Evolutionary conservation across 495 filamentous ascomycete species (phyloP).

Genomic region (Cercophora sp.): DNA sequence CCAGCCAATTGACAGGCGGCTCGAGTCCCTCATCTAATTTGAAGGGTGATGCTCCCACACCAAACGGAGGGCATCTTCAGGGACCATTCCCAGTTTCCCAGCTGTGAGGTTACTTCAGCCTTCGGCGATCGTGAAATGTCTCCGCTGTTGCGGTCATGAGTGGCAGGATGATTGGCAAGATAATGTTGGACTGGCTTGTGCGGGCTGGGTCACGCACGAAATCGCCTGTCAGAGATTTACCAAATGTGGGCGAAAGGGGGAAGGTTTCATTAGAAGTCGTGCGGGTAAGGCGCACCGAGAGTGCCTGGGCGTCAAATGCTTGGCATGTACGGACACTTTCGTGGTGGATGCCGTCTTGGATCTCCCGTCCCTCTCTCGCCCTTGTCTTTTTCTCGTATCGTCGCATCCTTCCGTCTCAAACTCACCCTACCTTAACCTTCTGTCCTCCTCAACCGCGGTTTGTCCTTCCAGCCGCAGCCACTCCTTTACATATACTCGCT

Average conservation of each 20-base stretch:
- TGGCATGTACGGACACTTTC: not conserved
- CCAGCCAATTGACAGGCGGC: not conserved
- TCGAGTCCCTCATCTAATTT: not conserved
- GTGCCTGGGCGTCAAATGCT: not conserved
- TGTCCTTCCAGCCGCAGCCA: slow-evolving; percentile 12
- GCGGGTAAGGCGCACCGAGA: slow-evolving; percentile 1
- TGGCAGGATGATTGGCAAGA: too few species aligned
- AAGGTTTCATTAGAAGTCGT: slow-evolving; percentile 6
- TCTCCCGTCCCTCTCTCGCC: not conserved
- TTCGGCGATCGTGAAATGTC: too few species aligned
- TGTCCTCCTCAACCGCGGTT: slow-evolving; percentile 4
- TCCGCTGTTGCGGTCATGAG: too few species aligned
- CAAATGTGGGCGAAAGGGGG: not conserved
- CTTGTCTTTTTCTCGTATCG: not conserved
- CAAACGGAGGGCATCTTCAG: not conserved
- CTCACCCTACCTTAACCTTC: not conserved
- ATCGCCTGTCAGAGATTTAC: not conserved
- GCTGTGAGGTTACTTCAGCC: too few species aligned
- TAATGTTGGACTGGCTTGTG: too few species aligned
- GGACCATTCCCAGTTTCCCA: too few species aligned
- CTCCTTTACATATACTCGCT: slow-evolving; percentile 11
- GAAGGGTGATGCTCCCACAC: not conserved
- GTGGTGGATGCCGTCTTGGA: slow-evolving; percentile 4
- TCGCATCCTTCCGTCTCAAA: not conserved
- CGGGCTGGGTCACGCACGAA: not conserved